These are phyloP conservation scores for Globisporangium spiculum DNA, from an alignment of 352 stramenopile species.

Conservation along the genomic window DNA sequence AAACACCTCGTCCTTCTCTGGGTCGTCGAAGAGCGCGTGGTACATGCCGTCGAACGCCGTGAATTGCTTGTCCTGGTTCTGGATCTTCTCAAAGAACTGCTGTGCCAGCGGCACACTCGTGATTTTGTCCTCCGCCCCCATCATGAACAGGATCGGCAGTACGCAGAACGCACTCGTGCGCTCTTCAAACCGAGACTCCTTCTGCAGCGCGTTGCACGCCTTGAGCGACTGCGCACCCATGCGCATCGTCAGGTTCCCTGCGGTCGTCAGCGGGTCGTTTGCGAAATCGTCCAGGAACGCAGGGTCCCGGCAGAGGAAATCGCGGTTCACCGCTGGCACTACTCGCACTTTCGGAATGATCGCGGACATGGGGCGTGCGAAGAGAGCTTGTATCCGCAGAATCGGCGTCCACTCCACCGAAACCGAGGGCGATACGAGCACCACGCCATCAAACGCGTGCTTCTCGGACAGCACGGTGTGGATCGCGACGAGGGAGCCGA, in stretches of 20 bases:
- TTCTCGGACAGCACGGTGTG: conserved; percentile 10
- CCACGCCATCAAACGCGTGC: conserved; percentile 3
- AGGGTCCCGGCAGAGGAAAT: conserved; percentile 21
- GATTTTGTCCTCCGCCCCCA: conserved; percentile 46
- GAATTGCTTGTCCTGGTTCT: conserved; percentile 50
- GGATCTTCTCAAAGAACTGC: conserved; percentile 34
- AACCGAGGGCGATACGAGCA: conserved; percentile 6
- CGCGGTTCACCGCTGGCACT: conserved; percentile 29
- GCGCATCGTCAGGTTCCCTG: conserved; percentile 31
- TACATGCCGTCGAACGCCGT: conserved; percentile 47
- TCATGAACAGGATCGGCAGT: conserved; percentile 27
- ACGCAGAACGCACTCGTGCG: conserved; percentile 24
- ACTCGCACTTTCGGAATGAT: conserved; percentile 22
- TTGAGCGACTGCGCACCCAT: conserved; percentile 32
- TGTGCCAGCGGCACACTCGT: conserved; percentile 37
- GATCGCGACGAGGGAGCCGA: neutral
- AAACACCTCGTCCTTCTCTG: conserved; percentile 44
- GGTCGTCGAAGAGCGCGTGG: conserved; percentile 61
- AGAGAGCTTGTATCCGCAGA: conserved; percentile 3
- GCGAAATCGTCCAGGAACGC: conserved; percentile 24
- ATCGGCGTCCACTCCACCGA: conserved; percentile 7
- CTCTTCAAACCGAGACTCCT: conserved; percentile 25
- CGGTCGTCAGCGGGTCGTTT: conserved; percentile 9
- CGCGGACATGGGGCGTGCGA: conserved; percentile 16
- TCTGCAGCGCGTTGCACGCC: conserved; percentile 33